phyloP scores from a whole-genome alignment of 2,329 filamentous ascomycete genomes.

The Hyphodiscus sp. region DNA sequence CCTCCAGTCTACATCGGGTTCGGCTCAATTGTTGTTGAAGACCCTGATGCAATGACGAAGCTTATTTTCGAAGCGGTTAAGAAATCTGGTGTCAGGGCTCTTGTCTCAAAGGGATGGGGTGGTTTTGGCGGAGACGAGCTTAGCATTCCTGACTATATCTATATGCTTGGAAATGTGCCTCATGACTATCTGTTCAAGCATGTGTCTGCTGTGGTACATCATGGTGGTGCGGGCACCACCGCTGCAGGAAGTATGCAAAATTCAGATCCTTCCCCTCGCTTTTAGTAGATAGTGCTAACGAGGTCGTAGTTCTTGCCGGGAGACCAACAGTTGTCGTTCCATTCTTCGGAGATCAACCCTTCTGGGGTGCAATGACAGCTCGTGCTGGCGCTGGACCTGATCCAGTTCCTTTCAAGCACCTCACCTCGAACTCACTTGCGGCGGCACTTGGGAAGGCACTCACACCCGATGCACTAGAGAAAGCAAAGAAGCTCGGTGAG shows the following conservation, averaged over 20 bases:
- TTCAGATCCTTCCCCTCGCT: background rate
- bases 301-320: slow-evolving; percentile 48
- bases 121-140: slow-evolving; percentile 54
- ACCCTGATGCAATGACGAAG: slow-evolving; percentile 58
- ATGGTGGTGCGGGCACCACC: slow-evolving; percentile 67
- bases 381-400: slow-evolving; percentile 62
- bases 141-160: slow-evolving; percentile 54
- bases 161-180: slow-evolving; percentile 63
- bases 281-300: background rate
- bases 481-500: slow-evolving; percentile 40
- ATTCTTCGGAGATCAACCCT: slow-evolving; percentile 71
- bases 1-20: slow-evolving; percentile 50
- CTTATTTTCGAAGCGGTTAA: slow-evolving; percentile 65
- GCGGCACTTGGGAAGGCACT: slow-evolving; percentile 54
- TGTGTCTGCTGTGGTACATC: slow-evolving; percentile 59
- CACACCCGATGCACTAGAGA: slow-evolving; percentile 52
- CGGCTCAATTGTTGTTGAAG: slow-evolving; percentile 66
- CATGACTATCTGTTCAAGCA: slow-evolving; percentile 69
- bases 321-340: slow-evolving; percentile 68
- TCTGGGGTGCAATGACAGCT: slow-evolving; percentile 71
- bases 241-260: slow-evolving; percentile 46
- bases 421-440: slow-evolving; percentile 61
- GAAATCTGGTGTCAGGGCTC: slow-evolving; percentile 56
- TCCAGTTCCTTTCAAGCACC: slow-evolving; percentile 60
- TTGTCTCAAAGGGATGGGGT: slow-evolving; percentile 69